phyloP scores from a whole-genome alignment of 345 rosid genomes.

The Luvunga scandens region DNA sequence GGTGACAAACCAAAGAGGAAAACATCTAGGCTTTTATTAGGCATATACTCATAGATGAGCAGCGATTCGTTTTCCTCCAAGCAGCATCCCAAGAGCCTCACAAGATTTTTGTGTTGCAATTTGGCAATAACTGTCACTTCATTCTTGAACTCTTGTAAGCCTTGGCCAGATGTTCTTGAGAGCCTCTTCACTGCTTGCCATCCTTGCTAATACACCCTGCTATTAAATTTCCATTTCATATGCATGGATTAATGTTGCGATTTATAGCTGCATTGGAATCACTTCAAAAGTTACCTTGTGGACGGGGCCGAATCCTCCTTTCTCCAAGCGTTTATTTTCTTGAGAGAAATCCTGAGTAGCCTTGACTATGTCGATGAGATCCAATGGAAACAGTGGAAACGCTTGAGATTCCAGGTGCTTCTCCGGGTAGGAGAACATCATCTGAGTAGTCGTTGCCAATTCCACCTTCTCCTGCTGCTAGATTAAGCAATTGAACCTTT shows the following conservation, averaged over 20 bases:
- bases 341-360: constrained; percentile 28
- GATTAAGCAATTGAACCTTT: constrained; percentile 18
- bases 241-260: not conserved
- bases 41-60: constrained; percentile 20
- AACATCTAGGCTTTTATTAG: constrained; percentile 20
- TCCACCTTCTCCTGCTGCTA: not conserved
- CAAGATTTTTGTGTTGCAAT: constrained; percentile 20
- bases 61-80: constrained; percentile 14
- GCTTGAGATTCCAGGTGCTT: constrained; percentile 15
- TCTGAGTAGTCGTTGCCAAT: not conserved
- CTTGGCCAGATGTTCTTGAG: constrained; percentile 18
- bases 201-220: not conserved
- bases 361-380: not conserved
- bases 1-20: not conserved
- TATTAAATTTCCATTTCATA: no score
- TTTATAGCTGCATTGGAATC: not conserved
- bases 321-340: constrained; percentile 39
- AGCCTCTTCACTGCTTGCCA: constrained; percentile 3
- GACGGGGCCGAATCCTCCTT: constrained; percentile 45
- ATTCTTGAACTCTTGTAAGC: constrained; percentile 19
- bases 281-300: constrained; percentile 29
- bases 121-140: constrained; percentile 15
- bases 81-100: constrained; percentile 19
- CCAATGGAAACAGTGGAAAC: constrained; percentile 12
- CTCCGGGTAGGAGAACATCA: not conserved